These are phyloP conservation scores for Hamigera avellanea DNA, from an alignment of 495 filamentous ascomycete species.

Conservation along the genomic window DNA sequence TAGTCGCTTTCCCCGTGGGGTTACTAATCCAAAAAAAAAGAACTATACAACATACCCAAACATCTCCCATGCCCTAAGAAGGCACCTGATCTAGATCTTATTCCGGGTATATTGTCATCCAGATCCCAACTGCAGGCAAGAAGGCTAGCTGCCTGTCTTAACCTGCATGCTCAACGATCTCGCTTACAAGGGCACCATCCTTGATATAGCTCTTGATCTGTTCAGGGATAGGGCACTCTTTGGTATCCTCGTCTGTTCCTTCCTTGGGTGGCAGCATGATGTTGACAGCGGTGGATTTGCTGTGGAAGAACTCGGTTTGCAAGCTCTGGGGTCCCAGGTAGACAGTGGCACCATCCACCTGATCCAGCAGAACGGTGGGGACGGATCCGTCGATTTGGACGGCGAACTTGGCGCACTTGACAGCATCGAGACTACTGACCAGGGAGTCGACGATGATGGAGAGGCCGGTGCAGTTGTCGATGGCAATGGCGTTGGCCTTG, in stretches of 20 bases:
- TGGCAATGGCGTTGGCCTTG: conserved; percentile 89
- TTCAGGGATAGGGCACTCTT: conserved; percentile 75
- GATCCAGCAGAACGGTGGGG: conserved; percentile 81
- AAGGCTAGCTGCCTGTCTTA: too few species aligned
- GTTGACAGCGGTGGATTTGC: conserved; percentile 76
- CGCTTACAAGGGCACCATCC: conserved; percentile 62
- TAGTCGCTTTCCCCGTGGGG: too few species aligned
- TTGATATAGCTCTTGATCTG: conserved; percentile 77
- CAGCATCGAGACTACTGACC: conserved; percentile 82
- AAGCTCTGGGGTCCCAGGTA: conserved; percentile 73
- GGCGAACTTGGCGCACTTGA: conserved; percentile 87
- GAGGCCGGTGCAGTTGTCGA: conserved; percentile 79
- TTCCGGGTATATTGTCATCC: too few species aligned
- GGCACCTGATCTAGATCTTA: too few species aligned
- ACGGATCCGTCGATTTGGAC: conserved; percentile 75
- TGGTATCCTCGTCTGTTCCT: conserved; percentile 59
- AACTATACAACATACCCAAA: too few species aligned
- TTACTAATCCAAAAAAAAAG: too few species aligned
- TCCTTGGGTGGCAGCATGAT: conserved; percentile 59
- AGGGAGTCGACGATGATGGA: conserved; percentile 82
- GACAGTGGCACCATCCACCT: conserved; percentile 80
- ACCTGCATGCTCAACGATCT: conserved; percentile 85
- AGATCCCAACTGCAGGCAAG: too few species aligned
- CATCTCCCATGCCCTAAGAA: too few species aligned
- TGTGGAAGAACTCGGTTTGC: conserved; percentile 71